Conservation (phyloP, 768 basidiomycete genomes). For the Boletus rufocinnamomeus region DNA sequence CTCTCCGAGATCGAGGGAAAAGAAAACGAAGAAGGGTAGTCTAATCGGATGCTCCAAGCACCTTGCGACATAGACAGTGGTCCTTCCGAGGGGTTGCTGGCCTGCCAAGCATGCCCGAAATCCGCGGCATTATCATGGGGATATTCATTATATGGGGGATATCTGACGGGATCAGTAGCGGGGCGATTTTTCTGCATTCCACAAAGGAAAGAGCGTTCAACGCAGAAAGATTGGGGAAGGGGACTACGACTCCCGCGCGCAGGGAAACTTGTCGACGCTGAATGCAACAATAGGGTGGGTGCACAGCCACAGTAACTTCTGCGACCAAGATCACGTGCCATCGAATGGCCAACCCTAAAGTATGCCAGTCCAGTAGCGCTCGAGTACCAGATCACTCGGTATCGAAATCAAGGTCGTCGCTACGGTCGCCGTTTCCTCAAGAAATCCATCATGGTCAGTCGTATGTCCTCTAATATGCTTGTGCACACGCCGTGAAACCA, state of each 20-base stretch:
- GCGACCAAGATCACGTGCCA: slow-evolving; percentile 25
- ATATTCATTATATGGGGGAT: slow-evolving; percentile 23
- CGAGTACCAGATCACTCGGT: slow-evolving; percentile 5
- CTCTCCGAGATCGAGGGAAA: slow-evolving; percentile 14
- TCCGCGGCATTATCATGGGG: slow-evolving; percentile 17
- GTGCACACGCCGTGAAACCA: neutral
- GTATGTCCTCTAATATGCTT: slow-evolving; percentile 3
- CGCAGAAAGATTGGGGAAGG: slow-evolving; percentile 1
- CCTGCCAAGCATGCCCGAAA: slow-evolving; percentile 27
- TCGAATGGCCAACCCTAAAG: slow-evolving; percentile 28
- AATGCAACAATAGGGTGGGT: neutral
- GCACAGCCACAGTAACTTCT: slow-evolving; percentile 14
- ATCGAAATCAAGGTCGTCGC: slow-evolving; percentile 29
- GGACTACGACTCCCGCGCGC: neutral
- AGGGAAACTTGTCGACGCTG: neutral
- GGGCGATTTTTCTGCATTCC: slow-evolving; percentile 26
- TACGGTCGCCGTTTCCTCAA: slow-evolving; percentile 29
- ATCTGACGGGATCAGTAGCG: slow-evolving; percentile 12
- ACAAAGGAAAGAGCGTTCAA: slow-evolving; percentile 5
- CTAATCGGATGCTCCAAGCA: slow-evolving; percentile 6
- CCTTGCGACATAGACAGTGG: slow-evolving; percentile 11
- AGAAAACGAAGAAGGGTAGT: slow-evolving; percentile 9
- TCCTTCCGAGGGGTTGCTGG: slow-evolving; percentile 21
- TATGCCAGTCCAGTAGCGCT: neutral
- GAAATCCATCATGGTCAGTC: slow-evolving; percentile 37